Base-by-base conservation (phyloP, 129 eudicot genomes). In the Cynara cardunculus region DNA sequence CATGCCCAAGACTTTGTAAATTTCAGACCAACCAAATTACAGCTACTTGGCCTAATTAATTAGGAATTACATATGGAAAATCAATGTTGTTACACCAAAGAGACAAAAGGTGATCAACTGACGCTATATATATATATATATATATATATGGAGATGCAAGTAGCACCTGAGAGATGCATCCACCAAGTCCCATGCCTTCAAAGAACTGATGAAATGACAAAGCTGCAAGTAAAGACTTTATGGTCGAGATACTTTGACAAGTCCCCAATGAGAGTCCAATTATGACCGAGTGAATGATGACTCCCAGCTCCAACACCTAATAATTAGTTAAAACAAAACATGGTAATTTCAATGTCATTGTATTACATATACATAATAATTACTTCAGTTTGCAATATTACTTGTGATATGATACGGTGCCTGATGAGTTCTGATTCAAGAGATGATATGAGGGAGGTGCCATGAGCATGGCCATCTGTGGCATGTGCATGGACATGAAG, bases 161-260 rank as follows among this genome's bases (percentile, higher is more conserved):
- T 44, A 78, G 5, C 85, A 90, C 94, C 94, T 90, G 97, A 46
- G 97, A 80, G 71, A 92, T 92, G 87, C 97, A 92, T 31, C 97
- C 97, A 64, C 97, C 97, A 37, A 91, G 94, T 34, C 92, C 97
- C 87, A 91, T 86, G 83, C 97, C 97, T 73, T 91, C 97, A 71
- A 92, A 92, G 85, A 92, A 90, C 81, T 92, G 97, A 67, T 92
- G 97, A 84, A 88, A 92, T 21, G 92, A 88, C 85, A 92, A 80
- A 64, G 97, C 97, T 65, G 85, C 91, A 26, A 92, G 79, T 34
- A 92, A 80, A 26, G 97, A 89, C 85, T 85, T 89, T 70, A 92
- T 87, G 12, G 94, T 92, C 10, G 84, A 87, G 18, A 81, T 69
- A 64, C 74, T 85, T 82, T 90, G 79, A 0, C 94, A 90, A 59